Evolutionary conservation across 768 basidiomycete genomes (phyloP).

Genomic region (Leccinum rimulosum): DNA sequence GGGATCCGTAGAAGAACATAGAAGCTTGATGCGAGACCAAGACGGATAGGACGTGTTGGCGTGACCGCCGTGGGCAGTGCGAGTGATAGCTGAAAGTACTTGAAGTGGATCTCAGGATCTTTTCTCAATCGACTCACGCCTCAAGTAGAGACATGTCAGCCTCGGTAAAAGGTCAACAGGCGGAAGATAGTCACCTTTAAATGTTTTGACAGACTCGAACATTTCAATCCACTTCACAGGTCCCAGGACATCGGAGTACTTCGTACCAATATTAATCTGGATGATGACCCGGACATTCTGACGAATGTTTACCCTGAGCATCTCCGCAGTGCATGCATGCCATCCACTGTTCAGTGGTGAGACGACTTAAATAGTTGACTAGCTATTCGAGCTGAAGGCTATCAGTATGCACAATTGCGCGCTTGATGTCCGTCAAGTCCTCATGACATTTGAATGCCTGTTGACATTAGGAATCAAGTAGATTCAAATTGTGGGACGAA

Average conservation of each 20-base stretch:
- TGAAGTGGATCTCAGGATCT: too few relatives aligned
- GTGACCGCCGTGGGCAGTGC: too few relatives aligned
- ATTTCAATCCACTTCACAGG: constrained; percentile 97
- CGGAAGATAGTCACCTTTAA: constrained; percentile 62
- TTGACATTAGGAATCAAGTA: constrained; percentile 10
- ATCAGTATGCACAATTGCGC: constrained; percentile 90
- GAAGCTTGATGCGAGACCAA: too few relatives aligned
- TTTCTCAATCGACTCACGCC: too few relatives aligned
- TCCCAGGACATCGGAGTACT: constrained; percentile 97
- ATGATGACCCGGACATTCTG: constrained; percentile 96
- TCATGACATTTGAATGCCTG: constrained; percentile 98
- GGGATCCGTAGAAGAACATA: too few relatives aligned
- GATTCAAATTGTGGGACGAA: background rate
- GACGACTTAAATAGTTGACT: constrained; percentile 92
- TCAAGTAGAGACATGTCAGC: constrained; percentile 58
- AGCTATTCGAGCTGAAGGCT: constrained; percentile 93
- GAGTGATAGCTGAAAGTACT: too few relatives aligned
- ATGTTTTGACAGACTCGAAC: constrained; percentile 97
- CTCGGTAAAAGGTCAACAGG: background rate
- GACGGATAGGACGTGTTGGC: too few relatives aligned
- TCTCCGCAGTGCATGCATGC: constrained; percentile 85
- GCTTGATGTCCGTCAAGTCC: constrained; percentile 96
- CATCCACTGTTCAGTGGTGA: constrained; percentile 97
- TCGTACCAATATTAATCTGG: constrained; percentile 81
- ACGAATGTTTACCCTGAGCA: constrained; percentile 94